A percentile compares a stretch with the other conserved stretches of the same genome.
phyloP scores from a whole-genome alignment of 176 grass and related monocot genomes.

The barley (Hordeum vulgare) region MorexV3_pseudomolecules_assembly NC_058522.1:581702857-581703356 shows the following conservation, averaged over 20 bases:
- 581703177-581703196: background rate
- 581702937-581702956: constrained; percentile 1
- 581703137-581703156: constrained; percentile 8
- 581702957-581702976: background rate
- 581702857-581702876: constrained; percentile 3
- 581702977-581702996: background rate
- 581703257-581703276: background rate
- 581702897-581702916: no score
- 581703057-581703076: constrained; percentile 32
- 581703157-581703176: constrained; percentile 25
- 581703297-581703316: background rate
- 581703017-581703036: constrained; percentile 6
- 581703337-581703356: background rate
- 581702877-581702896: background rate
- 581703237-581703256: background rate
- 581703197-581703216: background rate
- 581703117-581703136: constrained; percentile 9
- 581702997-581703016: background rate
- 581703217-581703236: background rate
- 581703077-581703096: constrained; percentile 15
- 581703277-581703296: background rate
- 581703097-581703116: constrained; percentile 14
- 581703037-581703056: constrained; percentile 25
- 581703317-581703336: background rate
- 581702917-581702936: background rate